Evolutionary conservation across 2,329 filamentous ascomycete species (phyloP).

Genomic region (Xylaria arbuscula): DNA sequence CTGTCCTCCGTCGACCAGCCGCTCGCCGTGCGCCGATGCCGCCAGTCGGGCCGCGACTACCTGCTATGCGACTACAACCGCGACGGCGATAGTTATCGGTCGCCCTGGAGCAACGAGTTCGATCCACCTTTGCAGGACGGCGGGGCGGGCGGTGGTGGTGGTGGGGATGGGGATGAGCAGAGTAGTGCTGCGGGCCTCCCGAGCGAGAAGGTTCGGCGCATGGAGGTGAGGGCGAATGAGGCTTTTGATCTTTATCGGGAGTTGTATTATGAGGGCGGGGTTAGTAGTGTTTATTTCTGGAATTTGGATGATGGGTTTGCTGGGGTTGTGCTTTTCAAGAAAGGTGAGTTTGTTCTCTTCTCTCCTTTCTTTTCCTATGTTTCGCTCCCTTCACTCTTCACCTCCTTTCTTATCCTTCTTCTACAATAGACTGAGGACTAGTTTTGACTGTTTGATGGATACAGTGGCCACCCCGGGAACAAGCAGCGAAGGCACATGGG

Average conservation of each 20-base stretch:
- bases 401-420: background rate
- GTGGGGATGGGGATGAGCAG: conserved; percentile 60
- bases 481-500: conserved; percentile 85
- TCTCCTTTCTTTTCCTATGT: conserved; percentile 4
- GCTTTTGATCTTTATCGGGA: conserved; percentile 97
- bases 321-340: conserved; percentile 94
- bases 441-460: background rate
- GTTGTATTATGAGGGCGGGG: conserved; percentile 95
- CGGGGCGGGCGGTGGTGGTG: conserved; percentile 50
- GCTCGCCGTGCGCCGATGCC: conserved; percentile 85
- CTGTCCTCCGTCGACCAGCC: conserved; percentile 98
- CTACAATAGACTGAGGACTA: background rate
- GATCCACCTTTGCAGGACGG: conserved; percentile 81
- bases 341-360: conserved; percentile 67
- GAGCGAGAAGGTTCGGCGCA: conserved; percentile 88
- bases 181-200: conserved; percentile 74
- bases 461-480: conserved; percentile 73
- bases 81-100: conserved; percentile 96
- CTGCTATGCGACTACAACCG: conserved; percentile 99
- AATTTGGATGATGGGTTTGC: conserved; percentile 98
- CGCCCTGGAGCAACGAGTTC: conserved; percentile 99
- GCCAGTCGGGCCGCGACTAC: conserved; percentile 91
- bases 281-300: conserved; percentile 98
- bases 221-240: conserved; percentile 94
- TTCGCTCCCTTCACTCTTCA: background rate